phyloP scores from a whole-genome alignment of 2,329 filamentous ascomycete species.

The Elsinoe batatas region DNA sequence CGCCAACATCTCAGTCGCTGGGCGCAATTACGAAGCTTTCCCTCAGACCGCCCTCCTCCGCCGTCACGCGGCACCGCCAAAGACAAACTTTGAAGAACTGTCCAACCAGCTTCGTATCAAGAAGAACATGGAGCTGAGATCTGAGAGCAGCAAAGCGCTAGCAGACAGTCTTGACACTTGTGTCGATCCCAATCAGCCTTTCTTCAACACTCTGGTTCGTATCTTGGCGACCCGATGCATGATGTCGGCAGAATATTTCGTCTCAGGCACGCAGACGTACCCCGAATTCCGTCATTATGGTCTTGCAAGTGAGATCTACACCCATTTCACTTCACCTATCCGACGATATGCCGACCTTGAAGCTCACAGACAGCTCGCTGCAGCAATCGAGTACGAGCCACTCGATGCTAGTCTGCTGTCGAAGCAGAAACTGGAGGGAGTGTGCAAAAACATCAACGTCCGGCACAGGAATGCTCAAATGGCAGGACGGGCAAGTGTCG shows the following conservation, averaged over 20 bases:
- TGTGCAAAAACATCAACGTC: slow-evolving; percentile 98
- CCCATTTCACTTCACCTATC: slow-evolving; percentile 95
- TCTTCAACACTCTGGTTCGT: slow-evolving; percentile 96
- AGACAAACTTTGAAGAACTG: slow-evolving; percentile 93
- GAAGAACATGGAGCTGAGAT: slow-evolving; percentile 66
- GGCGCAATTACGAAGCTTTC: slow-evolving; percentile 82
- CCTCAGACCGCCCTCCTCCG: slow-evolving; percentile 91
- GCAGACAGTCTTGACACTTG: slow-evolving; percentile 86
- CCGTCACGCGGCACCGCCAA: slow-evolving; percentile 83
- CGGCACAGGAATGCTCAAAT: slow-evolving; percentile 95
- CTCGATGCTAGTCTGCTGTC: slow-evolving; percentile 74
- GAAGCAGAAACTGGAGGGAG: slow-evolving; percentile 74
- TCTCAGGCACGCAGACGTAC: slow-evolving; percentile 82
- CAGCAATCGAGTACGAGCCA: slow-evolving; percentile 85
- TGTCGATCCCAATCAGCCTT: slow-evolving; percentile 68
- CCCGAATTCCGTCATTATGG: slow-evolving; percentile 96
- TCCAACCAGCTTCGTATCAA: slow-evolving; percentile 83
- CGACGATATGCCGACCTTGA: slow-evolving; percentile 95
- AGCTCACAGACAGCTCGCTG: slow-evolving; percentile 86
- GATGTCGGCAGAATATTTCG: slow-evolving; percentile 99
- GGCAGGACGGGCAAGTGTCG: slow-evolving; percentile 84
- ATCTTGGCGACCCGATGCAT: slow-evolving; percentile 98
- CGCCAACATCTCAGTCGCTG: slow-evolving; percentile 89
- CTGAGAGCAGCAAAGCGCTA: slow-evolving; percentile 83
- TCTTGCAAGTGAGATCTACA: slow-evolving; percentile 93